A percentile compares a stretch with the other conserved stretches of the same genome.
Evolutionary conservation across 2,329 filamentous ascomycete genomes (phyloP).

Genomic region (Microsporum ferrugineum): DNA sequence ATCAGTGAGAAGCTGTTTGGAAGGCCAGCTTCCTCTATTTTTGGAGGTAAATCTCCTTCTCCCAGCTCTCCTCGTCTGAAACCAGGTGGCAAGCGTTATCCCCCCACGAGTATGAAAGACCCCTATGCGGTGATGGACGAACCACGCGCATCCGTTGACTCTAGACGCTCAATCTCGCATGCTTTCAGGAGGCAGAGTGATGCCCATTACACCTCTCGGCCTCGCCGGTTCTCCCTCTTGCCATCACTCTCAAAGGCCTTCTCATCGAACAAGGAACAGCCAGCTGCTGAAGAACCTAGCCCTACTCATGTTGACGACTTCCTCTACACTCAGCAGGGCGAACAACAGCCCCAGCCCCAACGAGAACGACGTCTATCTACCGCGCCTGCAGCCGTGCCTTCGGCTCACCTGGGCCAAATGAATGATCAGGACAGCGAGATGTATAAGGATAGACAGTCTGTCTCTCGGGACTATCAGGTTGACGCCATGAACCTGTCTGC

Average conservation of each 20-base stretch:
- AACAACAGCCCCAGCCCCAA: background rate
- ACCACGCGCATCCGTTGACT: constrained; percentile 54
- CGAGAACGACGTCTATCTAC: constrained; percentile 27
- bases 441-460: background rate
- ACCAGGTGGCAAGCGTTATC: constrained; percentile 55
- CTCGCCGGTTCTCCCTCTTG: constrained; percentile 59
- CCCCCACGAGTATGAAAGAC: constrained; percentile 69
- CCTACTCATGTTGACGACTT: constrained; percentile 27
- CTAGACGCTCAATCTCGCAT: constrained; percentile 57
- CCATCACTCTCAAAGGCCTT: constrained; percentile 42
- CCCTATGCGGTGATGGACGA: constrained; percentile 49
- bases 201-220: constrained; percentile 50
- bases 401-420: constrained; percentile 14
- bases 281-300: constrained; percentile 33
- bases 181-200: constrained; percentile 61
- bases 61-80: constrained; percentile 34
- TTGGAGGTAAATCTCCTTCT: constrained; percentile 45
- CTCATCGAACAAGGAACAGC: constrained; percentile 43
- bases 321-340: constrained; percentile 14
- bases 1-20: constrained; percentile 77
- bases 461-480: background rate
- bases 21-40: constrained; percentile 64
- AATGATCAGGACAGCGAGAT: constrained; percentile 7
- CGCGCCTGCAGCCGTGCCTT: constrained; percentile 18
- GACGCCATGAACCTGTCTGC: constrained; percentile 30